Percentiles rank a stretch among this genome's conserved stretches.
Conservation (phyloP, 2,329 filamentous ascomycete genomes). For the Trichoderma simmonsii region DNA sequence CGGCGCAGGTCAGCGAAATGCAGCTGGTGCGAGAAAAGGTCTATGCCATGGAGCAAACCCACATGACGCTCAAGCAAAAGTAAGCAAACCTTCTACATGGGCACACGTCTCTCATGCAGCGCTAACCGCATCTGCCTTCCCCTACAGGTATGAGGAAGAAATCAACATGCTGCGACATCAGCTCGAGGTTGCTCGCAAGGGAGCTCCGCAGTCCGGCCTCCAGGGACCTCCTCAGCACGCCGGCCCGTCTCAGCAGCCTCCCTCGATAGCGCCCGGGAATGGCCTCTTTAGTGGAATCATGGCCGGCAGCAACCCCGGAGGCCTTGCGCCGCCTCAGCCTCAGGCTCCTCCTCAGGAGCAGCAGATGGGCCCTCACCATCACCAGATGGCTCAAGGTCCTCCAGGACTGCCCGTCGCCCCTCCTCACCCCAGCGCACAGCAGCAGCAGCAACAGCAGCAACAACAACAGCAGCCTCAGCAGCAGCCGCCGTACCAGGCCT, state of each 20-base stretch:
- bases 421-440: constrained; percentile 59
- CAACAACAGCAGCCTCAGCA: constrained; percentile 42
- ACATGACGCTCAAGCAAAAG: constrained; percentile 88
- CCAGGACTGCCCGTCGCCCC: constrained; percentile 60
- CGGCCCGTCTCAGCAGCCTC: constrained; percentile 78
- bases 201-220: constrained; percentile 55
- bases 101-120: background rate
- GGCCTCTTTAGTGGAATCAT: constrained; percentile 96
- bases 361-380: constrained; percentile 47
- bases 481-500: constrained; percentile 62
- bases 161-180: constrained; percentile 82
- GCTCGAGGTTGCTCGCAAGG: constrained; percentile 71
- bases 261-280: constrained; percentile 85
- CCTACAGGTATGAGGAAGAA: constrained; percentile 83
- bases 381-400: constrained; percentile 69
- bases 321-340: constrained; percentile 74
- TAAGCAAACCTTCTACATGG: constrained; percentile 45
- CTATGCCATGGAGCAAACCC: constrained; percentile 85
- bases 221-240: constrained; percentile 70
- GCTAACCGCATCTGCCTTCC: constrained; percentile 16
- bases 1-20: constrained; percentile 89
- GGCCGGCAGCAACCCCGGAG: constrained; percentile 80
- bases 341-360: constrained; percentile 68
- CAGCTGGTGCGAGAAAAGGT: constrained; percentile 92
- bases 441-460: constrained; percentile 32